Evolutionary conservation across 2,329 filamentous ascomycete genomes (phyloP).

Genomic region (Pezicula rhizophila): DNA sequence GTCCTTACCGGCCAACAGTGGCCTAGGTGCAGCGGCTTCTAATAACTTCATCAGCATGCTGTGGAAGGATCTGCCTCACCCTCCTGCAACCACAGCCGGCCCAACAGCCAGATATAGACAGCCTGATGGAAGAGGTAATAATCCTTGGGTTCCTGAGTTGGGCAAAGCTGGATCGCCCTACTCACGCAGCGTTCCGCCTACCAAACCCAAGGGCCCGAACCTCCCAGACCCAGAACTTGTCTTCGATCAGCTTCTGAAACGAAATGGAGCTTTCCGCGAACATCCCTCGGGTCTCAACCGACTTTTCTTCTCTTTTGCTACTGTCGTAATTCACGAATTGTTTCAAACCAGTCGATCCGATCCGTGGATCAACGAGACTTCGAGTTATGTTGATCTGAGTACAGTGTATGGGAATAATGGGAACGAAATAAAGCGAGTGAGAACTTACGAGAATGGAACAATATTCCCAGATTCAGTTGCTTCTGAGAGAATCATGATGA

Average conservation of each 20-base stretch:
- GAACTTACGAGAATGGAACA: constrained; percentile 36
- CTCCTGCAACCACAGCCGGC: constrained; percentile 39
- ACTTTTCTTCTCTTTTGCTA: constrained; percentile 41
- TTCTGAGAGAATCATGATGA: constrained; percentile 39
- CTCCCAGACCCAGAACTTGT: constrained; percentile 42
- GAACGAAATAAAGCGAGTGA: constrained; percentile 34
- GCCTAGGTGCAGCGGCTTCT: constrained; percentile 39
- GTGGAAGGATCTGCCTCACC: constrained; percentile 46
- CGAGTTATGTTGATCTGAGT: constrained; percentile 40
- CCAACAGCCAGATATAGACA: constrained; percentile 37
- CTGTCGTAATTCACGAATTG: constrained; percentile 41
- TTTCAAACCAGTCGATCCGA: constrained; percentile 36
- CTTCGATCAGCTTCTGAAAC: constrained; percentile 38
- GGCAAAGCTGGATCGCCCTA: constrained; percentile 45
- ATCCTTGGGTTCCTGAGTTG: constrained; percentile 43
- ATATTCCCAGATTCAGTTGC: constrained; percentile 39
- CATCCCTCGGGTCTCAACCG: constrained; percentile 39
- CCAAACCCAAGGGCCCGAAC: constrained; percentile 43
- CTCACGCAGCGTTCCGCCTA: constrained; percentile 36
- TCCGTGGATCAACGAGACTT: constrained; percentile 39
- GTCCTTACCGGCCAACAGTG: constrained; percentile 41
- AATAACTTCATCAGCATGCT: constrained; percentile 47
- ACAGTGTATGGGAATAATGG: constrained; percentile 39
- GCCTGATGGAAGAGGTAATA: constrained; percentile 40
- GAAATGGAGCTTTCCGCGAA: constrained; percentile 32